phyloP scores from a whole-genome alignment of 2,329 filamentous ascomycete species.

The Septoria linicola region DNA sequence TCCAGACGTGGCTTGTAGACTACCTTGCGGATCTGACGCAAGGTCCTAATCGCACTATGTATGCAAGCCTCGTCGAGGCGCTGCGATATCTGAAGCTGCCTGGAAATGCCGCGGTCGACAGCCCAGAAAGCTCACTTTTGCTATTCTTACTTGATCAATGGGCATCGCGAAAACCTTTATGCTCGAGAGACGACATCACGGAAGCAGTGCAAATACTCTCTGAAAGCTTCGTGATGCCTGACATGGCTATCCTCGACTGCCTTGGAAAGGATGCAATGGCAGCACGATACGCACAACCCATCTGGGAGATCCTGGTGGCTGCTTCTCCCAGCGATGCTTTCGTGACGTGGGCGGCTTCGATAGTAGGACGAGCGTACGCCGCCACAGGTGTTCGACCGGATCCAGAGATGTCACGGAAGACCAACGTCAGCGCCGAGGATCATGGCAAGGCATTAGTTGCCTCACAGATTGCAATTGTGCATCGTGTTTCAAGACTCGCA shows the following conservation, averaged over 20 bases:
- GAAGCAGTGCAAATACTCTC: conserved; percentile 73
- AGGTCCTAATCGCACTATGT: neutral
- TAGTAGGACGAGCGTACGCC: conserved; percentile 80
- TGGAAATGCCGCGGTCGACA: conserved; percentile 67
- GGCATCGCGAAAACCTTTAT: conserved; percentile 58
- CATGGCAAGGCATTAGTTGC: conserved; percentile 18
- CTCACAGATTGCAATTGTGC: conserved; percentile 39
- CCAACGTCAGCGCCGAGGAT: neutral
- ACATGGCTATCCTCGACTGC: conserved; percentile 62
- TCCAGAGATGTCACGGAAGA: neutral
- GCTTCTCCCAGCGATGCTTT: conserved; percentile 27
- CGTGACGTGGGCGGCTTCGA: conserved; percentile 78
- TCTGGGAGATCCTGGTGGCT: conserved; percentile 29
- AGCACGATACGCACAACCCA: conserved; percentile 35
- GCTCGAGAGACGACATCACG: conserved; percentile 68
- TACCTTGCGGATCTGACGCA: conserved; percentile 55
- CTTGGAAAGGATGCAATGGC: conserved; percentile 67
- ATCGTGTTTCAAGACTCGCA: conserved; percentile 33
- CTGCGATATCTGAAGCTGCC: conserved; percentile 58
- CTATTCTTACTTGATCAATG: conserved; percentile 77
- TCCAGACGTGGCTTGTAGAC: conserved; percentile 74
- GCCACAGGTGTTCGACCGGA: conserved; percentile 38
- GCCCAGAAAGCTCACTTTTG: conserved; percentile 75
- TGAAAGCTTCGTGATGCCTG: conserved; percentile 66
- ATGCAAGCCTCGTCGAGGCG: conserved; percentile 21